Percentiles rank a stretch among this genome's conserved stretches.
These are phyloP conservation scores for Trichaptum fuscoviolaceum DNA, from an alignment of 768 basidiomycete genomes.

Conservation along the genomic window DNA sequence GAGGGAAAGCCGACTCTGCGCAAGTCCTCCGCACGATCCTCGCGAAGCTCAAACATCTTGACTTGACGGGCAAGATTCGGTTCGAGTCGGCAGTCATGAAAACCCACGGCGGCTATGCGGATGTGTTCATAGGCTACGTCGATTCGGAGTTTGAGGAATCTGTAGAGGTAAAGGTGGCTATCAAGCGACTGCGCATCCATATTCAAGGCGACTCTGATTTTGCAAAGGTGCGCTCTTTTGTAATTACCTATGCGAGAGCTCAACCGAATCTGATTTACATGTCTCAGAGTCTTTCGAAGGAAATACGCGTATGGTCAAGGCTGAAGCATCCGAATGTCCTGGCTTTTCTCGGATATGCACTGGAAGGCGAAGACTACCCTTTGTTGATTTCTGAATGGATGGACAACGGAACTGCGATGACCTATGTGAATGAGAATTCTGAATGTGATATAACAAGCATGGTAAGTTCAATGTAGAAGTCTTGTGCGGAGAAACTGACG, in stretches of 20 bases:
- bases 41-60: background rate
- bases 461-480: background rate
- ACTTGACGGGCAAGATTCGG: background rate
- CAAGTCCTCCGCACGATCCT: background rate
- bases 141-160: background rate
- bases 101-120: background rate
- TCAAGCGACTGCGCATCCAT: background rate
- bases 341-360: background rate
- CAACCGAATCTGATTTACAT: too few relatives aligned
- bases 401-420: background rate
- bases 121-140: background rate
- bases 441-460: background rate
- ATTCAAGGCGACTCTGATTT: background rate
- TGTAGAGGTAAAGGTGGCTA: background rate
- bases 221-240: background rate
- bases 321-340: constrained; percentile 1
- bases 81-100: background rate
- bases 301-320: background rate
- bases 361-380: constrained; percentile 1
- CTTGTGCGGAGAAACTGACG: background rate
- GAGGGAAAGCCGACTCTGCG: background rate
- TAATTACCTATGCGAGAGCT: background rate
- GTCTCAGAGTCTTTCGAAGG: background rate
- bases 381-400: constrained; percentile 2
- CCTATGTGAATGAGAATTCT: background rate